Base-by-base conservation (phyloP, 495 filamentous ascomycete genomes). In the Tuber calosporum region DNA sequence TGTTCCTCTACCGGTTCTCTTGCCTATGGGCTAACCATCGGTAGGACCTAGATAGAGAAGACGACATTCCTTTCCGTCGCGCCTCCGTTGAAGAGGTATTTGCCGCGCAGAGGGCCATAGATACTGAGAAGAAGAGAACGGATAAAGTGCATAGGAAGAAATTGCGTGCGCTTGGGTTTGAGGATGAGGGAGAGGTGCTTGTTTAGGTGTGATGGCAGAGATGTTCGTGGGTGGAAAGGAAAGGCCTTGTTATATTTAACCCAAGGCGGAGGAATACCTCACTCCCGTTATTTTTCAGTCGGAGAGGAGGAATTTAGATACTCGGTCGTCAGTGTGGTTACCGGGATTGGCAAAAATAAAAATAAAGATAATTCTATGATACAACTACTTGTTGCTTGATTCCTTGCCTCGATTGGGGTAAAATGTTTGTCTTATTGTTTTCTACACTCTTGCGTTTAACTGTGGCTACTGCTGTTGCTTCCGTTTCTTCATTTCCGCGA, bases 31-130 rank as follows among this genome's bases (percentile, higher is more conserved):
- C 69, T 74, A 37, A 74, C 71, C 26, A 37, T 74, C 67, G 72
- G 66, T 74, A 91, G 89, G 94, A 98, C 79, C 87, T 97, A 26
- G 94, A 98, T 83, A 93, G 90, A 78, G 94, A 98, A 83, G 94
- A 98, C 82, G 89, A 96, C 67, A 84, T 93, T 48, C 93, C 94
- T 0, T 83, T 88, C 38, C 87, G 88, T 74, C 84, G 87, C 79
- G 94, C 87, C 3, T 86, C 92, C 0, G 84, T 88, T 39, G 86
- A 89, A 72, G 84, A 90, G 74, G 93, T 96, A 15, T 87, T 90
- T 79, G 87, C 87, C 48, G 81, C 94, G 26, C 90, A 90, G 75
- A 91, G 91, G 80, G 85, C 90, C 77, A 89, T 88, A 77, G 87
- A 90, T 48, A 83, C 81, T 66, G 86, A 89, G 74, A 87, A 90